Base-by-base conservation (phyloP, 805 yeast genomes). In the Candida chauliodis region DNA sequence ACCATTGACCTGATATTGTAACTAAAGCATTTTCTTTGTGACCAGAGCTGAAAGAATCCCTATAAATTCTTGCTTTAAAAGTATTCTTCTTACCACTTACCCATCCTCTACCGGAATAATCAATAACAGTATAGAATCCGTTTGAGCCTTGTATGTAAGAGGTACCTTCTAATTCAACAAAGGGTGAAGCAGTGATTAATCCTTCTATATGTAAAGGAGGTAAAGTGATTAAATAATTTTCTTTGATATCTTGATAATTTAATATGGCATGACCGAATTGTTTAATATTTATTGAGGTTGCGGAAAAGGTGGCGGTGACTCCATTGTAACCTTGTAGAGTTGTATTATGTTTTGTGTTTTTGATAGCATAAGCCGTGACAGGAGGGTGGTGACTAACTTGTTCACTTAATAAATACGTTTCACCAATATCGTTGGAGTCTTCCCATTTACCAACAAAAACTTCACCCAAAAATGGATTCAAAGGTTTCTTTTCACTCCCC, bases 351-450 rank as follows among this genome's bases (percentile, higher is more conserved):
- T 78, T 76, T 45, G 80, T 84, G 58, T 89, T 89, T 53, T 76
- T 66, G 40, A 93, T 76, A 30, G 89, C 77, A 58, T 89, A 93
- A 5, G 93, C 97, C n/a, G 98, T 90, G 24, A 85, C 82, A 18
- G 99, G 98, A 13, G 99, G 99, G 61, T 93, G 99, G 65, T 93
- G 99, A 45, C 90, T 81, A 10, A 93, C 97, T 64, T 93, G 99
- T 63, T 93, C 99, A 46, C 90, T 78, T 38, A 88, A 55, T 35
- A 91, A 69, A 9, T 79, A 63, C 18, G 96, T 85, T 45, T 86
- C 95, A 29, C 95, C 96, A 11, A 76, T 61, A 38, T 64, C 69
- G 8, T 67, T 60, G 11, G 54, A 46, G 34, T 57, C 55, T 3
- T 63, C 65, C 95, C 97, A 89, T 53, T 83, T 80, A 34, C 96